Evolutionary conservation across 2,329 filamentous ascomycete species (phyloP), one percentile per base, ranked within the genome.

Genomic region (Fusarium sp.): DNA sequence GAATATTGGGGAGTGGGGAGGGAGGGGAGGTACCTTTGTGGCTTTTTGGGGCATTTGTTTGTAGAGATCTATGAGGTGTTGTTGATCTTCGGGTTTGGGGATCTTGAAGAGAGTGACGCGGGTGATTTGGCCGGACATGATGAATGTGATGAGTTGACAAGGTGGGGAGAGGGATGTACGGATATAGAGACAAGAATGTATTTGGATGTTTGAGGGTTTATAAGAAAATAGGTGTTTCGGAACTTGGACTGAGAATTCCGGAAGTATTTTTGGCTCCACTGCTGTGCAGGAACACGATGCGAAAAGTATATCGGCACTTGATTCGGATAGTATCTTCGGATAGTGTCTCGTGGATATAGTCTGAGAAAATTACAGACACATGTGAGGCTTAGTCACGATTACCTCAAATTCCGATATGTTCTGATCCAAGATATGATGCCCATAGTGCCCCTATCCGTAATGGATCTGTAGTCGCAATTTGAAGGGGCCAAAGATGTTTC

Each of bases 81-180:
- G 63, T 39, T 77, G 79, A 33, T 82, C 78, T 15, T 79, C 80
- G 29, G 73, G 70, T 6, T 74, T 72, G 29, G 78, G 76, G 10
- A 83, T 79, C 66, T 83, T 83, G 77, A 83, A 83, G 4, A 83
- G 76, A 5, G 82, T 83, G 14, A 83, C 73, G 23, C 81, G 75
- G 18, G 77, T 77, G 25, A 77, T 61, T 54, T 60, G 35, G 16
- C 65, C 65, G 7, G 72, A 44, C 72, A 74, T 74, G 38, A 23
- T 63, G 58, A 29, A 18, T 39, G 7, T 29, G 29, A 10, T 10
- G 12, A 1, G 33, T 7, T 16, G 27, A n/a, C 21, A 10, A 15
- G 4, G 38, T n/a, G 10, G 14, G 4, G 14, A 25, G 39, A 27
- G 9, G 19, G 15, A 57, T 11, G 29, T 57, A 49, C 31, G 55